Evolutionary conservation across 192 early-diverging fungal genomes (phyloP), one percentile per base, ranked within the genome.

Genomic region (Backusella morwellensis): DNA sequence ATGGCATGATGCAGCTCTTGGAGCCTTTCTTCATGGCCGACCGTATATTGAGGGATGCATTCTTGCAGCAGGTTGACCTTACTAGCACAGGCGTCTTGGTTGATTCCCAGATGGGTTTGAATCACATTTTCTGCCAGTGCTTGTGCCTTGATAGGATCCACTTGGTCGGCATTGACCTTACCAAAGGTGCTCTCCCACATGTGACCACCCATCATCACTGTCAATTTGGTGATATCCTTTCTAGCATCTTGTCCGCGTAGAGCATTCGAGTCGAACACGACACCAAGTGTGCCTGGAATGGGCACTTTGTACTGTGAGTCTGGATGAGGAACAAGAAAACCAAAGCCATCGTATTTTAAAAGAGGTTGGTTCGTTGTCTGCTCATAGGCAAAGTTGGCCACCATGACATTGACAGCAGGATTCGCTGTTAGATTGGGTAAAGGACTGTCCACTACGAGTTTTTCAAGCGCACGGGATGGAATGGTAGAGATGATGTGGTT

Each of bases 161-260:
- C 75, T 35, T 70, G 35, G 4, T 81, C 35, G 4, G 38, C 73
- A 6, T 66, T 54, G 1, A 34, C 81, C 0, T 83, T 77, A 35
- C 77, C 63, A 88, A 93, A 89, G 23, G 86, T 73, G 38, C 86
- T 74, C 15, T 84, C 47, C 85, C 94, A 97, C 69, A 86, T 84
- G 71, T 93, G 85, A 0, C 97, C 97, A 66, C 97, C 97, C 73
- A 97, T 87, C 96, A 99, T 97, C 15, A 92, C 94, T 4, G 96
- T 97, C 6, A 97, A 76, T 26, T 95, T 86, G 0, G 86, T 86
- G 0, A 79, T 36, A 9, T 80, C 77, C 1, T 52, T 29, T 11
- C 73, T 79, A 14, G 75, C n/a, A 56, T 93, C 93, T 68, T 96
- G 95, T 15, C 77, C 83, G 4, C 91, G 92, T 74, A 94, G 78